Evolutionary conservation across 139 green algal genomes (phyloP), one percentile per base, ranked within the genome.

Genomic region (Haematococcus lacustris): DNA sequence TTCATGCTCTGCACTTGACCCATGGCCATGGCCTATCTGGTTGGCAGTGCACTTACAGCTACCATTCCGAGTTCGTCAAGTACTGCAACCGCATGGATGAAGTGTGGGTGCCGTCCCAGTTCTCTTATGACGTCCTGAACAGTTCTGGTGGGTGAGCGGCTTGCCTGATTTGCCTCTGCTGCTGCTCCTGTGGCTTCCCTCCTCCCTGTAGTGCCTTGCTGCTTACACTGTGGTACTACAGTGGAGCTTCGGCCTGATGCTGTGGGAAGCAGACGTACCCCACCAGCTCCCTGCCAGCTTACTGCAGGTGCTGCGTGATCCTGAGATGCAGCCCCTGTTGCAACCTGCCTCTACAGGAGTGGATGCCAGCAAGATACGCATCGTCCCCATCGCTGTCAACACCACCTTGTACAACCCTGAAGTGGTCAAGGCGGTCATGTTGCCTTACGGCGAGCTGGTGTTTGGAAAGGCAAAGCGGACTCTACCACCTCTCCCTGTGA

Each of bases 31-130:
- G n/a, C n/a, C n/a, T n/a, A n/a, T n/a, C n/a, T n/a, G n/a, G n/a
- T n/a, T n/a, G n/a, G n/a, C n/a, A n/a, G 9, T 53, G 43, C 43
- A 17, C 43, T 53, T 17, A 17, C 43, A 53, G 43, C 9, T 53
- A 53, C 17, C 9, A 17, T 17, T 17, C 43, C 9, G 65, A 21
- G 39, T 75, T 68, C 71, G 67, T 61, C 61, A 28, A 41, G 67
- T 17, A 3, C 35, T 61, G 38, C 67, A 74, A 64, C 32, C 35
- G 57, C 26, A 68, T 65, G 66, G 35, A 74, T 32, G 70, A 74
- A 30, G 38, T 74, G 3, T 74, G 70, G 70, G 70, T 74, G 38
- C 70, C 70, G 4, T 68, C 51, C 1, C 6, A 39, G 21, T 74
- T 71, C 30, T 64, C 43, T 23, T 23, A 40, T 1, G 57, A 64